Evolutionary conservation across 192 early-diverging fungal species (phyloP), one percentile per base, ranked within the genome.

Genomic region (Entomortierella lignicola): DNA sequence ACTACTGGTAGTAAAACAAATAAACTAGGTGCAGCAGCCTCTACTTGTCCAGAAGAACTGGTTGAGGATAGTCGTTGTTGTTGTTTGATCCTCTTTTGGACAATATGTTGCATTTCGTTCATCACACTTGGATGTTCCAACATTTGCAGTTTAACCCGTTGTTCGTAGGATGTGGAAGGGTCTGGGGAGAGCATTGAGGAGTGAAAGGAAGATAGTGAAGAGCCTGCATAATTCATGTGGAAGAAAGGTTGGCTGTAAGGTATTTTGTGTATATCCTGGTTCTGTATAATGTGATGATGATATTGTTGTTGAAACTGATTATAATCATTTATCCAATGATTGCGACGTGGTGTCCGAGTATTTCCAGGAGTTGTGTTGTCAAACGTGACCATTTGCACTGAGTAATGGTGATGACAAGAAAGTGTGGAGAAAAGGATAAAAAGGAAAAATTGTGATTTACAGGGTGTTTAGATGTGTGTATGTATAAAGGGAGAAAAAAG

Each of bases 1-100:
- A 60, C 4, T 12, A 30, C 60, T 15, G 66, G 66, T 4, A 69
- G 41, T 25, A 69, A 60, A 17, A 69, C 48, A 43, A 69, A 69
- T 21, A 69, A 37, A 39, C 57, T 53, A 4, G 66, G 66, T 18
- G 58, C 57, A 4, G 57, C 43, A 2, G 53, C 41, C 0, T 39
- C 63, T 13, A 66, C 26, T 18, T 56, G 55, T 23, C 66, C 55
- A 11, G 29, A 30, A 23, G 26, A 56, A 18, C 20, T 13, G 6
- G 34, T 53, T 13, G 47, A 29, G 0, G 37, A 60, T 4, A 37
- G 55, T 58, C 50, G 57, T 29, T 52, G 66, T 47, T 69, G 66
- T 29, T 42, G 44, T 17, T 20, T n/a, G 6, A 69, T 69, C 20
- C 66, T 41, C 17, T 60, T 69, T 27, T 69, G 66, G 26, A 48